These are phyloP conservation scores for barley (Hordeum vulgare) DNA, from an alignment of 176 grass and related monocot species.

Conservation along the genomic window DNA sequence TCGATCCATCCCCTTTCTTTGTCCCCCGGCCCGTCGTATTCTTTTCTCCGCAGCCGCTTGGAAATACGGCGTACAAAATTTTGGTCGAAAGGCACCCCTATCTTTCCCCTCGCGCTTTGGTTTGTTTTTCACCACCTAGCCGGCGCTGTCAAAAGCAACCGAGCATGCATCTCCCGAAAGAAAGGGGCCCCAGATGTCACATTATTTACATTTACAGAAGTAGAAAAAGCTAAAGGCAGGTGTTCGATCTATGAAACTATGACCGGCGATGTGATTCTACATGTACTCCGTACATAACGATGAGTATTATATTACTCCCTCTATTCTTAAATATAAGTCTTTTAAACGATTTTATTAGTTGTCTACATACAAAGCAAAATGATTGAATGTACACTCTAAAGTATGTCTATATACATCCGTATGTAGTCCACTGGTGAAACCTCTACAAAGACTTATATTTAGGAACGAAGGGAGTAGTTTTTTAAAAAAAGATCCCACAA, in stretches of 20 bases:
- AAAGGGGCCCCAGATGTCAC: neutral
- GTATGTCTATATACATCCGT: too few relatives aligned
- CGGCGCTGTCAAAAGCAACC: constrained; percentile 18
- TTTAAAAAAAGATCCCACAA: neutral
- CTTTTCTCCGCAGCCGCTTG: neutral
- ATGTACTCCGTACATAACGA: too few relatives aligned
- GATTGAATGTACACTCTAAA: too few relatives aligned
- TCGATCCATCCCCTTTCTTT: neutral
- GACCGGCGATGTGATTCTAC: too few relatives aligned
- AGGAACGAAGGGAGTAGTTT: neutral
- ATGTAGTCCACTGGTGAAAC: too few relatives aligned
- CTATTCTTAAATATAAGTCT: too few relatives aligned
- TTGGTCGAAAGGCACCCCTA: constrained; percentile 26
- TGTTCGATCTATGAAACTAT: neutral
- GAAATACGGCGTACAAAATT: constrained; percentile 22
- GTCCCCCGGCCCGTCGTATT: neutral
- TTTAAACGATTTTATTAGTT: too few relatives aligned
- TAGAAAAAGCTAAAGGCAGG: neutral
- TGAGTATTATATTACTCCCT: too few relatives aligned
- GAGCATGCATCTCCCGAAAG: neutral
- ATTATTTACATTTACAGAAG: neutral
- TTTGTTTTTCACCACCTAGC: constrained; percentile 7
- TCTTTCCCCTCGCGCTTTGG: neutral
- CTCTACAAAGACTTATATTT: too few relatives aligned
- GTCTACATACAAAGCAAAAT: too few relatives aligned